Evolutionary conservation across 441 rosid genomes (phyloP), one percentile per base, ranked within the genome.

Genomic region (Corymbia citriodora): DNA sequence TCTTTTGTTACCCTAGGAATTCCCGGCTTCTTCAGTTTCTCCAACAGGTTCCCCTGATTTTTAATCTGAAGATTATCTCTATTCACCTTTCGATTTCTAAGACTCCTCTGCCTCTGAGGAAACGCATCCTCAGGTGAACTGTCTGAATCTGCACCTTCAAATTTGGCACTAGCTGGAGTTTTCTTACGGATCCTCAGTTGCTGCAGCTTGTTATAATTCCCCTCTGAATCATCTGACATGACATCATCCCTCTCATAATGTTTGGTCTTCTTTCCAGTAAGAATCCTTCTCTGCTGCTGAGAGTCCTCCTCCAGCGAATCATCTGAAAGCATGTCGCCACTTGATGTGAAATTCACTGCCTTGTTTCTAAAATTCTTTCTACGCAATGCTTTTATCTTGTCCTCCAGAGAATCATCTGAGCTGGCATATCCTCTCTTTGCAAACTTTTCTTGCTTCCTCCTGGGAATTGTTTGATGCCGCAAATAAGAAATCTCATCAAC

Each of bases 361-460:
- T 94, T 96, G 89, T 93, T 94, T 89, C 94, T 91, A 63, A 83
- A 90, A 92, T 87, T 91, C 92, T 93, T 94, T 92, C 93, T 93
- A 74, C 90, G 93, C 70, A 92, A 95, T 55, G 79, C 93, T 91
- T 72, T 91, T 89, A 93, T 90, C 87, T 92, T 91, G 50, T 92
- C 94, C 63, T 92, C 97, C 89, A 93, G 92, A 55, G 95, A 94
- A 95, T 95, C 94, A 93, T 97, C 96, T 49, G 97, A 96, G 93
- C 91, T 93, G 40, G 91, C 95, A 90, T 92, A 91, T 90, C 96
- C 96, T 45, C 91, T 72, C 88, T 92, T 92, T 48, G 49, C 74
- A 65, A 88, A 87, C 83, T 90, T 92, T 70, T 90, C 88, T 61
- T 74, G 91, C 89, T 91, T 91, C 70, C 68, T 89, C 88, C 85